A percentile compares a stretch with the other conserved stretches of the same genome.
Evolutionary conservation across 1,139 yeast genomes (phyloP).

Genomic region (Debaryomyces psychrophilus): DNA sequence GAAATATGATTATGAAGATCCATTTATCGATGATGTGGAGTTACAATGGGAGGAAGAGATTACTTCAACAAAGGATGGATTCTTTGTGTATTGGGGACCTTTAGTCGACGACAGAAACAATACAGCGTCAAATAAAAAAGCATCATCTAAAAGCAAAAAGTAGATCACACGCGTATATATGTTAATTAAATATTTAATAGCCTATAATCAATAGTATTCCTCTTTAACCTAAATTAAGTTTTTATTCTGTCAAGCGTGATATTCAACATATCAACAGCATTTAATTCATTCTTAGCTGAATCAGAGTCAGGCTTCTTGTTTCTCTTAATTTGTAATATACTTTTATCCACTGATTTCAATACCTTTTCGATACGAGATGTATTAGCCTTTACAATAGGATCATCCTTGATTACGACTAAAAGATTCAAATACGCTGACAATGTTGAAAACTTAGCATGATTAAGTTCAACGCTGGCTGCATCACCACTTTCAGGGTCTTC

Average conservation of each 20-base stretch:
- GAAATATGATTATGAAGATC: constrained; percentile 90
- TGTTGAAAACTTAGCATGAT: constrained; percentile 39
- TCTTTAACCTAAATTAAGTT: not conserved
- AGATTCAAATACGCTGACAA: constrained; percentile 60
- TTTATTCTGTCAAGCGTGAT: constrained; percentile 45
- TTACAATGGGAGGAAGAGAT: constrained; percentile 91
- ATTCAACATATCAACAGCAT: constrained; percentile 42
- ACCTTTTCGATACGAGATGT: constrained; percentile 26
- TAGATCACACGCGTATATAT: constrained; percentile 11
- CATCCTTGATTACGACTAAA: constrained; percentile 45
- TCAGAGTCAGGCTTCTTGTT: constrained; percentile 17
- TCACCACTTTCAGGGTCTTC: constrained; percentile 17
- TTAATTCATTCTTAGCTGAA: constrained; percentile 25
- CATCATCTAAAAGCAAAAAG: constrained; percentile 23
- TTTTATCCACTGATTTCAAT: constrained; percentile 19
- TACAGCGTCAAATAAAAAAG: constrained; percentile 22
- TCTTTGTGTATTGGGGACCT: constrained; percentile 95
- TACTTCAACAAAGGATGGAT: constrained; percentile 91
- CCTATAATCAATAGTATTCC: not conserved
- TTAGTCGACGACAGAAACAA: constrained; percentile 63
- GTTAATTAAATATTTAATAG: not conserved
- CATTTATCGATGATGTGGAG: constrained; percentile 95
- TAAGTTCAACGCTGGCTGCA: constrained; percentile 16
- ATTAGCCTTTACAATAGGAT: constrained; percentile 23
- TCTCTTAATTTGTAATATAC: constrained; percentile 17